Percentiles rank a stretch among this genome's conserved stretches.
These are phyloP conservation scores for Wallacemonas collosoma DNA, from an alignment of 208 protist species.

Conservation along the genomic window DNA sequence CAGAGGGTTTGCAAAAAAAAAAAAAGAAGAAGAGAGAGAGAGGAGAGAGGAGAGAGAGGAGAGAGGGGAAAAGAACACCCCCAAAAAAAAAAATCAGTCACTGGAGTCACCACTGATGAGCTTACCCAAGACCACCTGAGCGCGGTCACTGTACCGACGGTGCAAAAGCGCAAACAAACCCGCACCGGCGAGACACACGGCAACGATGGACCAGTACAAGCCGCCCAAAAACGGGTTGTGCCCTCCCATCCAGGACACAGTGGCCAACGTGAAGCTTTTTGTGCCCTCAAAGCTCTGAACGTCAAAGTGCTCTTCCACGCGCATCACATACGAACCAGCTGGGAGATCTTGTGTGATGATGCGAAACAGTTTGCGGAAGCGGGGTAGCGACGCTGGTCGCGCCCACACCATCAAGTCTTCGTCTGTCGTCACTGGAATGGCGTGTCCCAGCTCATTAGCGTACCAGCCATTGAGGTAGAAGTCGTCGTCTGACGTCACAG, in stretches of 20 bases:
- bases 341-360: conserved; percentile 83
- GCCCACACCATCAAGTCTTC: conserved; percentile 99
- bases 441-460: conserved; percentile 75
- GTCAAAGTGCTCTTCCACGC: conserved; percentile 92
- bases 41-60: background rate
- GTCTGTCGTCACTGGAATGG: conserved; percentile 87
- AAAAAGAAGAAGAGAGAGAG: conserved; percentile 23
- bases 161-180: conserved; percentile 58
- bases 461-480: conserved; percentile 91
- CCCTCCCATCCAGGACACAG: conserved; percentile 94
- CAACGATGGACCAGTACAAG: conserved; percentile 93
- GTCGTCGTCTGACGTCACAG: conserved; percentile 51
- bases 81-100: background rate
- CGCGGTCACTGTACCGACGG: conserved; percentile 36
- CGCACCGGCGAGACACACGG: conserved; percentile 80
- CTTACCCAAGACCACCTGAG: conserved; percentile 39
- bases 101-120: conserved; percentile 31
- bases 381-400: conserved; percentile 94
- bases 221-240: conserved; percentile 94
- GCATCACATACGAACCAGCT: conserved; percentile 89
- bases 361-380: conserved; percentile 98
- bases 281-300: conserved; percentile 90
- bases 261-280: conserved; percentile 96
- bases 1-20: background rate
- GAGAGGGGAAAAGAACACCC: conserved; percentile 1